Evolutionary conservation across 768 basidiomycete species (phyloP).

Genomic region (Bullera alba): DNA sequence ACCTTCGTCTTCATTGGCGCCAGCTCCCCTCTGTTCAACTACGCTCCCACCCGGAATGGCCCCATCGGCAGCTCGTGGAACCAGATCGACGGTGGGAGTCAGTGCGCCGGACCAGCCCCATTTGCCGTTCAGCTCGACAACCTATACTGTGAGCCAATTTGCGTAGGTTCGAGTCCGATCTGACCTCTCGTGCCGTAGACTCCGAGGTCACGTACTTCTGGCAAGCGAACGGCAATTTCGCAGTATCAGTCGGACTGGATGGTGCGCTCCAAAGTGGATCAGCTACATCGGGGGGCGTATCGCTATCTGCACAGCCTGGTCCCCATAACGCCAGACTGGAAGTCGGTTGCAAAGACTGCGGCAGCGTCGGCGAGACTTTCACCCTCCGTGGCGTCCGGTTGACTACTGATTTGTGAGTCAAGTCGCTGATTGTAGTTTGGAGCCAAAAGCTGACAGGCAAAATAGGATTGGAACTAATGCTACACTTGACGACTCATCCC

Average conservation of each 20-base stretch:
- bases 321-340: constrained; percentile 20
- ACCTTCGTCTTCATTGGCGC: constrained; percentile 14
- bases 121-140: constrained; percentile 9
- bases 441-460: constrained; percentile 2
- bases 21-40: constrained; percentile 18
- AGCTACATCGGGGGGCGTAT: constrained; percentile 1
- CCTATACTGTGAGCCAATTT: constrained; percentile 12
- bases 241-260: constrained; percentile 15
- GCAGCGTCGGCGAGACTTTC: constrained; percentile 3
- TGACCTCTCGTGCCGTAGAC: constrained; percentile 7
- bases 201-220: constrained; percentile 11
- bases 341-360: not conserved
- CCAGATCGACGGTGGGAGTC: constrained; percentile 6
- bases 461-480: constrained; percentile 8
- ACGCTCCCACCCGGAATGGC: constrained; percentile 4
- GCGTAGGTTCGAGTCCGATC: not conserved
- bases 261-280: constrained; percentile 7
- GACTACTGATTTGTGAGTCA: constrained; percentile 9
- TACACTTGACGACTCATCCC: constrained; percentile 30
- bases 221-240: not conserved
- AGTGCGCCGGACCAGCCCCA: constrained; percentile 2
- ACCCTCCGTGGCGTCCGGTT: constrained; percentile 5
- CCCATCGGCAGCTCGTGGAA: constrained; percentile 4
- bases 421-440: not conserved
- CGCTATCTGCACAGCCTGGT: constrained; percentile 3